Base-by-base conservation (phyloP, 2,329 filamentous ascomycete species). In the Exophiala aquamarina region DNA sequence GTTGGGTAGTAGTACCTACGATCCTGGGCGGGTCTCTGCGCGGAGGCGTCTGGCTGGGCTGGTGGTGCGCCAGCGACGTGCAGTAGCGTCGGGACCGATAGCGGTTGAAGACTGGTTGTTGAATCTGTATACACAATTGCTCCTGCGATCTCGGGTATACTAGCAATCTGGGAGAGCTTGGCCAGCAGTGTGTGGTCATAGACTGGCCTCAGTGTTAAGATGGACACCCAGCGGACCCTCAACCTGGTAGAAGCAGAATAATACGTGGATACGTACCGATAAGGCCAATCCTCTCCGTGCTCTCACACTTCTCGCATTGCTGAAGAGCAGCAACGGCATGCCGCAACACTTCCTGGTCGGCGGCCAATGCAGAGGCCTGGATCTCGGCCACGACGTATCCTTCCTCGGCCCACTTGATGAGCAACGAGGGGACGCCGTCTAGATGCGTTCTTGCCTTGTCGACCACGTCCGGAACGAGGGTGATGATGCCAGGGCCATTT, bases 321-420 rank as follows among this genome's bases (percentile, higher is more conserved):
- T 52, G 13, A 32, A 61, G 47, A 9, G 23, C 63, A 40, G 40
- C 52, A 4, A 63, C 49, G 1, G 58, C 57, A 4, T 60, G 53
- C 2, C 54, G 46, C 3, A 65, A 33, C 2, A 60, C 21, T 3
- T 55, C 51, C 20, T 50, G 18, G 8, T 36, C 32, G 3, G 21
- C 21, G 29, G 28, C 26, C 26, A 55, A 44, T 15, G 38, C 48
- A 3, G 41, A 9, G 11, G 48, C 32, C 2, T 66, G 60, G 1
- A 86, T 61, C 61, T 84, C 75, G 0, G 70, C 79, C 3, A 87
- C 81, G 0, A 77, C 70, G 55, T 79, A 87, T 0, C 84, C 82
- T 61, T 88, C 84, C 60, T 88, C 84, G 0, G 83, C 83, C 84
- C 84, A 87, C 64, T 87, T 88, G 50, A 78, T 61, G 11, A 79